These are phyloP conservation scores for Posidonia australis DNA, from an alignment of 106 monocot genomes.

Conservation along the genomic window DNA sequence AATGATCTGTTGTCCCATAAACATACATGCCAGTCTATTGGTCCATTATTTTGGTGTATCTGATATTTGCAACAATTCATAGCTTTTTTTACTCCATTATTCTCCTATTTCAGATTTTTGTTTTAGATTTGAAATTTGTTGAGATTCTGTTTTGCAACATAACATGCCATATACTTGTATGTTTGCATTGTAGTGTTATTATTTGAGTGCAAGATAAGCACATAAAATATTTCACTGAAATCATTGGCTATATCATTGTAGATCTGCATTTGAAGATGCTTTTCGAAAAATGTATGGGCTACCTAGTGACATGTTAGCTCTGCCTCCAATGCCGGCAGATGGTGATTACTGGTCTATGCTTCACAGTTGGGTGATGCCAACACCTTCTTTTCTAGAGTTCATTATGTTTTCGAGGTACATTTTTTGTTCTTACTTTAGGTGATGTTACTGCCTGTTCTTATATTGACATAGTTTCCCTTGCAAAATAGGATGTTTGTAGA, in stretches of 20 bases:
- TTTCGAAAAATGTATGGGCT: slow-evolving; percentile 72
- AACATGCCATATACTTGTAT: no score
- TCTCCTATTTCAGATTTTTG: no score
- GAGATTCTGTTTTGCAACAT: no score
- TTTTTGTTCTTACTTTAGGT: background rate
- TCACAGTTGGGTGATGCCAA: slow-evolving; percentile 97
- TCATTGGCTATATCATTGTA: slow-evolving; percentile 10
- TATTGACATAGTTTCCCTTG: background rate
- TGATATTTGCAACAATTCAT: no score
- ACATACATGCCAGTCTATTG: no score
- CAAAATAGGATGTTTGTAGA: slow-evolving; percentile 67
- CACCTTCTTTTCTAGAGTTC: slow-evolving; percentile 80
- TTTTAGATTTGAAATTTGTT: no score
- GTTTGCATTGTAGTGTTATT: no score
- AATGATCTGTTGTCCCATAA: no score
- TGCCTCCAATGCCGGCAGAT: slow-evolving; percentile 80
- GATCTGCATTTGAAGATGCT: slow-evolving; percentile 49
- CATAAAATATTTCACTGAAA: no score
- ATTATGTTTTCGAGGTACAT: slow-evolving; percentile 83
- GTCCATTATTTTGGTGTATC: no score
- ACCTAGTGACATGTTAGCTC: slow-evolving; percentile 21
- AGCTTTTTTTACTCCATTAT: no score
- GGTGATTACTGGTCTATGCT: slow-evolving; percentile 69
- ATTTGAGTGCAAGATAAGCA: no score
- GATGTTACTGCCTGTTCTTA: background rate